phyloP scores from a whole-genome alignment of 495 filamentous ascomycete genomes.

The Talaromyces wortmannii region DNA sequence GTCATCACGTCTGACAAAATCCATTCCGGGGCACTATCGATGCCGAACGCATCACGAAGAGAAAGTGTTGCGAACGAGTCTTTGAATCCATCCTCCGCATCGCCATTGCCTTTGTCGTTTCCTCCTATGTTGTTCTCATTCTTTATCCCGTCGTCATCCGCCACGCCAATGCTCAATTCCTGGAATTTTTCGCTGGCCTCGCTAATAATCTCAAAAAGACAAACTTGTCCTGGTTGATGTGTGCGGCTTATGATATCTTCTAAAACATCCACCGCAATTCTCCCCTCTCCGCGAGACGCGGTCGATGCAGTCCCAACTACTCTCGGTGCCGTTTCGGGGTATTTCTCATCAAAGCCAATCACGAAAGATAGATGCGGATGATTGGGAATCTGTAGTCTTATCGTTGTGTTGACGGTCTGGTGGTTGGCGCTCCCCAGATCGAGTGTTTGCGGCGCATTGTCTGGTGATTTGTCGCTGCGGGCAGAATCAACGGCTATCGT shows the following conservation, averaged over 20 bases:
- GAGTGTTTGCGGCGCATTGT: conserved; percentile 14
- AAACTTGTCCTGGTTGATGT: conserved; percentile 69
- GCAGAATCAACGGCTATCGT: conserved; percentile 45
- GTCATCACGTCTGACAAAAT: conserved; percentile 59
- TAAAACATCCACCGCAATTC: conserved; percentile 57
- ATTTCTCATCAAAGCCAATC: conserved; percentile 60
- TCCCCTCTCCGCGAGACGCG: conserved; percentile 55
- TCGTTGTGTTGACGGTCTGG: conserved; percentile 20
- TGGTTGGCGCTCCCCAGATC: conserved; percentile 20
- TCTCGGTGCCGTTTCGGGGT: conserved; percentile 63
- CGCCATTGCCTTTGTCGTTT: conserved; percentile 7
- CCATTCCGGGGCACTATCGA: conserved; percentile 55
- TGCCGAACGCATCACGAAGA: conserved; percentile 24
- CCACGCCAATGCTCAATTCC: conserved; percentile 35
- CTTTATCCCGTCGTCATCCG: conserved; percentile 7
- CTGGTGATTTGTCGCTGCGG: conserved; percentile 11
- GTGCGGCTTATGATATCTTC: conserved; percentile 56
- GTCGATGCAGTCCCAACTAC: conserved; percentile 58
- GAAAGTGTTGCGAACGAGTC: conserved; percentile 21
- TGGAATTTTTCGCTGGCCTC: conserved; percentile 36
- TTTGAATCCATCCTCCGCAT: not conserved
- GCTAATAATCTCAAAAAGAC: conserved; percentile 81
- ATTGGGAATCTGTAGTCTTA: conserved; percentile 32
- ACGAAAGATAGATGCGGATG: conserved; percentile 47
- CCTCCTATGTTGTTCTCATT: conserved; percentile 1